Evolutionary conservation across 495 filamentous ascomycete species (phyloP).

Genomic region (Aspergillus indologenus): DNA sequence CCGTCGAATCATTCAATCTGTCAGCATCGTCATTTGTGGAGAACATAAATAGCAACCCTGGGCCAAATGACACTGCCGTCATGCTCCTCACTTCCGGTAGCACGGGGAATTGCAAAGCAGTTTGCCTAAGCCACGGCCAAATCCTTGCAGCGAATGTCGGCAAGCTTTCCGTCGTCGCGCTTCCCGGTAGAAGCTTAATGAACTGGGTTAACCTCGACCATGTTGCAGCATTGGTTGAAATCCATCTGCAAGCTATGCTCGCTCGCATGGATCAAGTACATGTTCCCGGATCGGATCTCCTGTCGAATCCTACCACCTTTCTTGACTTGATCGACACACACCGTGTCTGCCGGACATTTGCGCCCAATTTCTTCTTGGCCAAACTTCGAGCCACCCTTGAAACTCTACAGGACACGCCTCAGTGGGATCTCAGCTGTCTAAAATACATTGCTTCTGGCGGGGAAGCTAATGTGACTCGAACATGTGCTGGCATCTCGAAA

Average conservation of each 20-base stretch:
- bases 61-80: conserved; percentile 20
- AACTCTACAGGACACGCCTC: not conserved
- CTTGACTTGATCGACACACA: conserved; percentile 41
- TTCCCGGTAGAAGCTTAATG: conserved; percentile 33
- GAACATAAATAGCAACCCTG: not conserved
- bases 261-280: conserved; percentile 46
- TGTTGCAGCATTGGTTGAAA: conserved; percentile 49
- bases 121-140: conserved; percentile 43
- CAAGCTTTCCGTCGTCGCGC: conserved; percentile 25
- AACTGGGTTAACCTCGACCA: conserved; percentile 56
- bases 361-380: conserved; percentile 55
- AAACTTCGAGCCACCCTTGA: too few species aligned
- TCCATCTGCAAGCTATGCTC: conserved; percentile 47
- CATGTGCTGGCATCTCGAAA: conserved; percentile 22
- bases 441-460: conserved; percentile 34
- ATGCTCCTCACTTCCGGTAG: conserved; percentile 59
- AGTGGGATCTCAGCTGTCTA: conserved; percentile 30
- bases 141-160: conserved; percentile 44
- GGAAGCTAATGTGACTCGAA: conserved; percentile 37
- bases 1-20: not conserved
- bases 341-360: conserved; percentile 46
- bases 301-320: conserved; percentile 39
- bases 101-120: conserved; percentile 55
- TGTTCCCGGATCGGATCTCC: conserved; percentile 36
- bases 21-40: too few species aligned